Evolutionary conservation across 225 moss, liverwort and hornwort species (phyloP).

Genomic region (Pseudoscleropodium purum): DNA sequence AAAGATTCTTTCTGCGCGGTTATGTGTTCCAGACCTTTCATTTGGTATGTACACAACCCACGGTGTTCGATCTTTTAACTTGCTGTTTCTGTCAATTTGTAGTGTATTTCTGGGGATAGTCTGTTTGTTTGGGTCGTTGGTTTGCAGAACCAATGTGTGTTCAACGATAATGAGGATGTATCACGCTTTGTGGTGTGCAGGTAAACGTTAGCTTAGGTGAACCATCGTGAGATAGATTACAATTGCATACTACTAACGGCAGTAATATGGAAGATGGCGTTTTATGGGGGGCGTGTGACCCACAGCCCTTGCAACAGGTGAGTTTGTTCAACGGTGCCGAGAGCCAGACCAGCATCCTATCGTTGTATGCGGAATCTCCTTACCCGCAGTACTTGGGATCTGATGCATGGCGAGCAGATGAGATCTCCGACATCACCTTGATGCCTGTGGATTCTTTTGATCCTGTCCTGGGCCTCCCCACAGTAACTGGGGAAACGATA

Average conservation of each 20-base stretch:
- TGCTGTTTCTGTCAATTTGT: neutral
- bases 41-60: neutral
- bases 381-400: slow-evolving; percentile 14
- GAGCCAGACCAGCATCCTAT: neutral
- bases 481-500: neutral
- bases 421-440: slow-evolving; percentile 33
- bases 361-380: slow-evolving; percentile 1
- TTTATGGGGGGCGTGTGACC: slow-evolving; percentile 23
- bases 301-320: slow-evolving; percentile 24
- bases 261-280: slow-evolving; percentile 33
- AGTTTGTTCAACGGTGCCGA: slow-evolving; percentile 12
- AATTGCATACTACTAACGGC: neutral
- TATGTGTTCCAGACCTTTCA: neutral
- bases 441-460: slow-evolving; percentile 16
- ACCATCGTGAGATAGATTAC: neutral
- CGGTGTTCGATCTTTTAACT: neutral
- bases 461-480: neutral
- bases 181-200: slow-evolving; percentile 1
- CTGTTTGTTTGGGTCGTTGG: neutral
- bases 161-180: neutral
- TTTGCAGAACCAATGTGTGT: neutral
- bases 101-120: neutral
- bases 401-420: slow-evolving; percentile 18
- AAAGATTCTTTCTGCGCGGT: neutral
- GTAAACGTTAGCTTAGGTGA: neutral